Evolutionary conservation across 2,329 filamentous ascomycete species (phyloP).

Genomic region (Arachnopeziza araneosa): DNA sequence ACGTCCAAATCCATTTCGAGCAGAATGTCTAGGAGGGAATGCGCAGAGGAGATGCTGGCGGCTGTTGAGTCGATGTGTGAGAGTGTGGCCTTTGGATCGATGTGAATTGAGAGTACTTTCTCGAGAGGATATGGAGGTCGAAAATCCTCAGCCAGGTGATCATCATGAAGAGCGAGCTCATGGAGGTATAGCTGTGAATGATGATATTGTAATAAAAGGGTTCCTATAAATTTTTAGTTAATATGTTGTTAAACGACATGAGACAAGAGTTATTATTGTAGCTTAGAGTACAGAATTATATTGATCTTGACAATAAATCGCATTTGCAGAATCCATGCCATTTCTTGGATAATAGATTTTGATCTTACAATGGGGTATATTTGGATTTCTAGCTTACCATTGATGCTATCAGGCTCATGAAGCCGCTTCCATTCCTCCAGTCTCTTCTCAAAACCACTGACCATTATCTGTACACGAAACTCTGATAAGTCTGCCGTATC

Average conservation of each 20-base stretch:
- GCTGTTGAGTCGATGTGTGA: slow-evolving; percentile 45
- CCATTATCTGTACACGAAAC: slow-evolving; percentile 43
- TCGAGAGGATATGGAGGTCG: slow-evolving; percentile 19
- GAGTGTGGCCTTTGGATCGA: slow-evolving; percentile 27
- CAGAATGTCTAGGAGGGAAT: slow-evolving; percentile 44
- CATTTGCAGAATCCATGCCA: no score
- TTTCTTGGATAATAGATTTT: no score
- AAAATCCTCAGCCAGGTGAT: slow-evolving; percentile 47
- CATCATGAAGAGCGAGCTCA: slow-evolving; percentile 50
- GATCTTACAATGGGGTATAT: no score
- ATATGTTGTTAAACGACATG: no score
- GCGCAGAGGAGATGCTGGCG: slow-evolving; percentile 43
- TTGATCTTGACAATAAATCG: background rate
- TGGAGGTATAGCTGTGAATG: slow-evolving; percentile 50
- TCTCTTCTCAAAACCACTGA: slow-evolving; percentile 46
- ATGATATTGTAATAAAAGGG: slow-evolving; percentile 36
- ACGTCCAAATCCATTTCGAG: slow-evolving; percentile 37
- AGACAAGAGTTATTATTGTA: no score
- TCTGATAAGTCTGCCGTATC: slow-evolving; percentile 43
- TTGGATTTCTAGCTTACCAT: background rate
- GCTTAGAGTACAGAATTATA: no score
- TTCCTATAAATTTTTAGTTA: slow-evolving; percentile 9
- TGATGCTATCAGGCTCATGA: slow-evolving; percentile 27
- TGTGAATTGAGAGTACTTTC: slow-evolving; percentile 20
- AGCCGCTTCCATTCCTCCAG: slow-evolving; percentile 39